Conservation (phyloP, 441 rosid genomes). For the Gossypium davidsonii region DNA sequence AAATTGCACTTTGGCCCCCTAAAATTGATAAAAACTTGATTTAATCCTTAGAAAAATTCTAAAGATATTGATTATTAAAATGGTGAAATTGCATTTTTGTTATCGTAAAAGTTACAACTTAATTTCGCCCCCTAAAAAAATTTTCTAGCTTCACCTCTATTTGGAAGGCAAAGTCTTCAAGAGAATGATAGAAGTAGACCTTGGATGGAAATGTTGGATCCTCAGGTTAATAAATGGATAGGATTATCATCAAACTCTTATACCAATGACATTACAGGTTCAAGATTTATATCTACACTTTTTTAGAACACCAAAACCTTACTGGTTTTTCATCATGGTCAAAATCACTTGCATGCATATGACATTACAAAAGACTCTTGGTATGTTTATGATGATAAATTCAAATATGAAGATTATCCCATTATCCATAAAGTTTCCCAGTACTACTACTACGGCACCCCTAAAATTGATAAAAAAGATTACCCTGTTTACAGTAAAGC, state of each 20-base stretch:
- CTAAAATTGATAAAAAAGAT: background rate
- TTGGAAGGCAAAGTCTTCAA: background rate
- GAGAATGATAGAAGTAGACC: background rate
- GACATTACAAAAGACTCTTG: background rate
- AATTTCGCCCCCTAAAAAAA: too few species aligned
- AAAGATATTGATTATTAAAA: too few species aligned
- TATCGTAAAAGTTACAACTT: too few species aligned
- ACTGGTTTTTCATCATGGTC: background rate
- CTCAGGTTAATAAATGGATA: background rate
- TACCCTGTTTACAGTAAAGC: background rate
- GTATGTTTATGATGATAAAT: background rate
- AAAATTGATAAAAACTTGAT: too few species aligned
- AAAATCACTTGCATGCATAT: background rate
- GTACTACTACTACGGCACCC: background rate
- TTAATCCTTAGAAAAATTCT: too few species aligned
- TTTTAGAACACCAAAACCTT: background rate
- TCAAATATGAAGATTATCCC: background rate
- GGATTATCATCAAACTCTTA: background rate
- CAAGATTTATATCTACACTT: background rate
- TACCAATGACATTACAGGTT: background rate
- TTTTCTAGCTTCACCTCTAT: too few species aligned
- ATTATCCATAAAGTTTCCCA: background rate
- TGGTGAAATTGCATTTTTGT: too few species aligned
- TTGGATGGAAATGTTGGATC: background rate
- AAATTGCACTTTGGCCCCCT: too few species aligned